Conservation (phyloP, 805 yeast species). For the Candida nemodendra region DNA sequence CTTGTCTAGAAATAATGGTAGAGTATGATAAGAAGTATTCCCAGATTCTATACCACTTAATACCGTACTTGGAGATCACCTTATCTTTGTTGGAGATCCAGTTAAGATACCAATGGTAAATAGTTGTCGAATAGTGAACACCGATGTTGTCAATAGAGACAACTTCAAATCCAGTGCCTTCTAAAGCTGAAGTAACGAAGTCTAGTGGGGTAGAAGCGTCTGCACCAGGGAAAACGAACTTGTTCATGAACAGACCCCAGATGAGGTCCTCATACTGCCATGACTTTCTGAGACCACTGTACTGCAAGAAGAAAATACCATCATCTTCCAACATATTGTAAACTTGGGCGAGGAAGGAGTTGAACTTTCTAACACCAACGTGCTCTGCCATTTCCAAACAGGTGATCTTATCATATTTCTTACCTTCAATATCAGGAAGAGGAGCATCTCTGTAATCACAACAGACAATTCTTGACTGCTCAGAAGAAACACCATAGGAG, state of each 20-base stretch:
- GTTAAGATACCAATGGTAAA: slow-evolving; percentile 94
- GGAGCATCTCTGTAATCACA: slow-evolving; percentile 92
- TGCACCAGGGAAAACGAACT: slow-evolving; percentile 95
- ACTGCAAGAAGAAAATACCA: slow-evolving; percentile 83
- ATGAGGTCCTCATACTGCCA: slow-evolving; percentile 94
- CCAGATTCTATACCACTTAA: slow-evolving; percentile 92
- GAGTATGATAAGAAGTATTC: slow-evolving; percentile 84
- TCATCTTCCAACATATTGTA: slow-evolving; percentile 88
- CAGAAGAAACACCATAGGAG: slow-evolving; percentile 62
- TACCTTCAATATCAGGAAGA: slow-evolving; percentile 48
- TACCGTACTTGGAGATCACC: slow-evolving; percentile 76
- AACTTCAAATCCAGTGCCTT: slow-evolving; percentile 83
- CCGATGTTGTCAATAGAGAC: slow-evolving; percentile 85
- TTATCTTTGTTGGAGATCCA: slow-evolving; percentile 83
- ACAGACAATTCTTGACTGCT: slow-evolving; percentile 78
- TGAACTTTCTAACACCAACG: slow-evolving; percentile 86
- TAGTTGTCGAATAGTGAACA: slow-evolving; percentile 86
- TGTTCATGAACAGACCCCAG: slow-evolving; percentile 97
- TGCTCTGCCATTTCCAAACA: slow-evolving; percentile 96
- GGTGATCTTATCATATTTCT: slow-evolving; percentile 77
- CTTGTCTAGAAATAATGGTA: slow-evolving; percentile 85
- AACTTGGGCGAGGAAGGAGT: slow-evolving; percentile 73
- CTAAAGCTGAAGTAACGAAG: slow-evolving; percentile 73
- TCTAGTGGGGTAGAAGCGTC: slow-evolving; percentile 94
- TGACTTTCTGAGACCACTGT: slow-evolving; percentile 84